A percentile compares a stretch with the other conserved stretches of the same genome.
Conservation (phyloP, 352 stramenopile species). For the Thraustotheca clavata region DNA sequence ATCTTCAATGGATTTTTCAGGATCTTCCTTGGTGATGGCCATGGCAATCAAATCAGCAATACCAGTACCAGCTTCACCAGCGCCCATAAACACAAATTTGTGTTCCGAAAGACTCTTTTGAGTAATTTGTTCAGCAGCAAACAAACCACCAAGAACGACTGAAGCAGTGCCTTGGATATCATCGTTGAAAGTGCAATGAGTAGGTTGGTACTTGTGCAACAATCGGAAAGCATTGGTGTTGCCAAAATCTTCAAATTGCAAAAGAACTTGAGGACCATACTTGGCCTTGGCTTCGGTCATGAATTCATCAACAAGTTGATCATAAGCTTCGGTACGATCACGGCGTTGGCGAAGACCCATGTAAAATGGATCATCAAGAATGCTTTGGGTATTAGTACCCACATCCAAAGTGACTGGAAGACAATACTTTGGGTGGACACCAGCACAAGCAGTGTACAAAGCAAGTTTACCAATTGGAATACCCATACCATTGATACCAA, state of each 20-base stretch:
- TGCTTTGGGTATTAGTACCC: conserved; percentile 93
- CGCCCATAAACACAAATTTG: conserved; percentile 92
- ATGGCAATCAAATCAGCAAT: conserved; percentile 91
- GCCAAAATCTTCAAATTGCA: conserved; percentile 85
- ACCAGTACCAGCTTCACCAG: conserved; percentile 91
- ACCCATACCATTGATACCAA: conserved; percentile 96
- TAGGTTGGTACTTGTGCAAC: conserved; percentile 77
- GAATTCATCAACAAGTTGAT: conserved; percentile 95
- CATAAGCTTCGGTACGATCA: conserved; percentile 84
- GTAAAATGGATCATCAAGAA: conserved; percentile 93
- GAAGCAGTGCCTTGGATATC: conserved; percentile 92
- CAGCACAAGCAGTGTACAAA: conserved; percentile 92
- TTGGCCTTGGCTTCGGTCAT: conserved; percentile 89
- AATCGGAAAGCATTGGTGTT: conserved; percentile 82
- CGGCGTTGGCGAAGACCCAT: conserved; percentile 87
- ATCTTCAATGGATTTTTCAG: conserved; percentile 71
- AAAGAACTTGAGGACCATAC: conserved; percentile 74
- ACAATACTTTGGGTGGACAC: conserved; percentile 90
- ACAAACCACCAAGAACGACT: conserved; percentile 69
- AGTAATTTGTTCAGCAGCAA: conserved; percentile 61
- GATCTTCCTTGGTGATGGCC: conserved; percentile 83
- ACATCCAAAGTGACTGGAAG: conserved; percentile 95
- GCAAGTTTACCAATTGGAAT: conserved; percentile 96
- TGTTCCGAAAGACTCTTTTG: conserved; percentile 84
- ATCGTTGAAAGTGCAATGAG: conserved; percentile 92